These are phyloP conservation scores for Ogataea pini DNA, from an alignment of 805 yeast genomes.

Conservation along the genomic window DNA sequence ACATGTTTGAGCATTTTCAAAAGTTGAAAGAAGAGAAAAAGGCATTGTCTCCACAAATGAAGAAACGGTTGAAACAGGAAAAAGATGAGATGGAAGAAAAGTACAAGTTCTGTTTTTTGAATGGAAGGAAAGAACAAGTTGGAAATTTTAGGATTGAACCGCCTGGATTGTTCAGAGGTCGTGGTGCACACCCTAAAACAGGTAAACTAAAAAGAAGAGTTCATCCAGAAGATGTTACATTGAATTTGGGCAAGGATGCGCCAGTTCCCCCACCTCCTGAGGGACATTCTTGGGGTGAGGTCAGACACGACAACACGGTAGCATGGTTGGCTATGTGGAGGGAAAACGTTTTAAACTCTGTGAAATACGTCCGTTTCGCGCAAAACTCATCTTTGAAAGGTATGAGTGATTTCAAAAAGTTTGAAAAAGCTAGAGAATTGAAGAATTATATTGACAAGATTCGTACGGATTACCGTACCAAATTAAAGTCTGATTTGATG, in stretches of 20 bases:
- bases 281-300: slow-evolving; percentile 90
- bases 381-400: slow-evolving; percentile 91
- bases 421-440: slow-evolving; percentile 89
- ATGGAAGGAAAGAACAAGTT: slow-evolving; percentile 88
- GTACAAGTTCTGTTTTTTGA: slow-evolving; percentile 73
- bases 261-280: slow-evolving; percentile 78
- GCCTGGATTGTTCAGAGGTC: slow-evolving; percentile 92
- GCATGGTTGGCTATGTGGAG: slow-evolving; percentile 98
- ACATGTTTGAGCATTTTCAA: slow-evolving; percentile 74
- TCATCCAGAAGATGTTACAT: slow-evolving; percentile 82
- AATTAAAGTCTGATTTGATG: slow-evolving; percentile 76
- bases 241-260: slow-evolving; percentile 75
- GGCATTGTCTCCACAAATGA: slow-evolving; percentile 66
- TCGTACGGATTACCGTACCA: slow-evolving; percentile 69
- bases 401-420: slow-evolving; percentile 84
- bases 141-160: slow-evolving; percentile 96
- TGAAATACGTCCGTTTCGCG: slow-evolving; percentile 89
- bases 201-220: slow-evolving; percentile 89
- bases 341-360: slow-evolving; percentile 81
- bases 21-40: slow-evolving; percentile 70
- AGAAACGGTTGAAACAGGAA: slow-evolving; percentile 69
- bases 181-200: slow-evolving; percentile 96
- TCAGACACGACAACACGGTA: slow-evolving; percentile 84
- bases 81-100: slow-evolving; percentile 78
- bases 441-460: slow-evolving; percentile 70